A percentile compares a stretch with the other conserved stretches of the same genome.
These are phyloP conservation scores for Chaetomiaceae sp. DNA, from an alignment of 2,329 filamentous ascomycete species.

Conservation along the genomic window DNA sequence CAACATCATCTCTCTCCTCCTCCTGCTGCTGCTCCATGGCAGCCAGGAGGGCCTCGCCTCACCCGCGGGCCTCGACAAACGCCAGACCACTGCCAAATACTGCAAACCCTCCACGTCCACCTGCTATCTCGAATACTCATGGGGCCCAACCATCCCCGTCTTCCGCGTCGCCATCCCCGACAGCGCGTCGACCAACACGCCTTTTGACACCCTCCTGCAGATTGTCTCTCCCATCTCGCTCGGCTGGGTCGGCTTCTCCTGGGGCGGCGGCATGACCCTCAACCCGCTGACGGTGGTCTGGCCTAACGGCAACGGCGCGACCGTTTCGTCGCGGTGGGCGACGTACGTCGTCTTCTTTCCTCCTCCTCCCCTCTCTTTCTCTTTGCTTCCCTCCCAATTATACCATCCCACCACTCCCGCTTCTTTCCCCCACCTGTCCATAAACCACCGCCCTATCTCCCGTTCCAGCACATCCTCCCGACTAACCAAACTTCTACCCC, in stretches of 20 bases:
- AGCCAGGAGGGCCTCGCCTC: neutral
- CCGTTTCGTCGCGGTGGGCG: conserved; percentile 35
- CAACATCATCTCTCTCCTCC: neutral
- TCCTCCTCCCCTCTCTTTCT: neutral
- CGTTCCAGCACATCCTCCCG: too few relatives aligned
- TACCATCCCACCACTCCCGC: neutral
- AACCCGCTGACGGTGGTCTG: conserved; percentile 36
- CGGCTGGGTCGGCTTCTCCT: conserved; percentile 36
- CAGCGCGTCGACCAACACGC: conserved; percentile 15
- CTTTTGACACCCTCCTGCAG: conserved; percentile 35
- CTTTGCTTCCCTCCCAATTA: neutral
- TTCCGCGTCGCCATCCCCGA: conserved; percentile 30
- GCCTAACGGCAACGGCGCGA: conserved; percentile 33
- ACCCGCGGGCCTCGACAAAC: neutral
- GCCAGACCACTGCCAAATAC: conserved; percentile 14
- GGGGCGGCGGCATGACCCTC: conserved; percentile 37
- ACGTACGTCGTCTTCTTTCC: conserved; percentile 29
- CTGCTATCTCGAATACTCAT: conserved; percentile 24
- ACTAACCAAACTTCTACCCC: too few relatives aligned
- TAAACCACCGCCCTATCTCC: too few relatives aligned
- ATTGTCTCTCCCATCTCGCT: conserved; percentile 32
- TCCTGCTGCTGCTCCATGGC: neutral
- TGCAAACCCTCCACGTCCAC: conserved; percentile 15
- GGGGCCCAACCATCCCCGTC: conserved; percentile 16
- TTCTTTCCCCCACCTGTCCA: neutral